These are phyloP conservation scores for Berkeleyomyces basicola DNA, from an alignment of 2,329 filamentous ascomycete genomes.

Conservation along the genomic window DNA sequence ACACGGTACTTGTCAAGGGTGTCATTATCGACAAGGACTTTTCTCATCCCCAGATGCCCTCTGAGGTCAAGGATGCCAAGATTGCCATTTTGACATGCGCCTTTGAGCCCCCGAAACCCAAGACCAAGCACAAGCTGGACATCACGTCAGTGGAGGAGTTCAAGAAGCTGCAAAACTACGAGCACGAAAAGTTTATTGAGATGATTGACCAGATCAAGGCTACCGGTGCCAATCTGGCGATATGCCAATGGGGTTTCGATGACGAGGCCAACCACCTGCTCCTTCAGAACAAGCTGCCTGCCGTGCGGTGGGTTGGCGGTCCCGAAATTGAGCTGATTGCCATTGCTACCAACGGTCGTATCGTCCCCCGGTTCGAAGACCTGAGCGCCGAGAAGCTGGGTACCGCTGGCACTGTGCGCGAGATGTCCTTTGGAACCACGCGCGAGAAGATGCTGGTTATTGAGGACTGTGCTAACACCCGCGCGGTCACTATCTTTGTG, in stretches of 20 bases:
- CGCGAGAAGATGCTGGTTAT: slow-evolving; percentile 99
- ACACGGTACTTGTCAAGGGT: slow-evolving; percentile 87
- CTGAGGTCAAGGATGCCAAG: slow-evolving; percentile 87
- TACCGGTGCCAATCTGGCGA: slow-evolving; percentile 89
- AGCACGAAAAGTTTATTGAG: slow-evolving; percentile 89
- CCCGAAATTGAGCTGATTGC: slow-evolving; percentile 97
- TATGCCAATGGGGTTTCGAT: slow-evolving; percentile 99
- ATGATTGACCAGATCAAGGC: slow-evolving; percentile 99
- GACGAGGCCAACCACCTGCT: slow-evolving; percentile 97
- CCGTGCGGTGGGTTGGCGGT: slow-evolving; percentile 93
- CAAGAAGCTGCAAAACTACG: slow-evolving; percentile 92
- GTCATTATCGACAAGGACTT: slow-evolving; percentile 99
- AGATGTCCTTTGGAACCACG: slow-evolving; percentile 94
- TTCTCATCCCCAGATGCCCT: slow-evolving; percentile 97
- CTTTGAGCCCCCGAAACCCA: slow-evolving; percentile 97
- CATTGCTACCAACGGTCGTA: slow-evolving; percentile 94
- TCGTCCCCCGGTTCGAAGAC: slow-evolving; percentile 94
- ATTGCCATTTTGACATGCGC: slow-evolving; percentile 94
- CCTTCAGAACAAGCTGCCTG: slow-evolving; percentile 87
- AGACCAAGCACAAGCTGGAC: slow-evolving; percentile 98
- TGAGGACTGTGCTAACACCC: slow-evolving; percentile 95
- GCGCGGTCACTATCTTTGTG: slow-evolving; percentile 91
- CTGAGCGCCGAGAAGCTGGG: slow-evolving; percentile 82
- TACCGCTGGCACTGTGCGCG: slow-evolving; percentile 71
- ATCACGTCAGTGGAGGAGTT: slow-evolving; percentile 96